Base-by-base conservation (phyloP, 257 asterid species). In the Nicotiana tabacum region DNA sequence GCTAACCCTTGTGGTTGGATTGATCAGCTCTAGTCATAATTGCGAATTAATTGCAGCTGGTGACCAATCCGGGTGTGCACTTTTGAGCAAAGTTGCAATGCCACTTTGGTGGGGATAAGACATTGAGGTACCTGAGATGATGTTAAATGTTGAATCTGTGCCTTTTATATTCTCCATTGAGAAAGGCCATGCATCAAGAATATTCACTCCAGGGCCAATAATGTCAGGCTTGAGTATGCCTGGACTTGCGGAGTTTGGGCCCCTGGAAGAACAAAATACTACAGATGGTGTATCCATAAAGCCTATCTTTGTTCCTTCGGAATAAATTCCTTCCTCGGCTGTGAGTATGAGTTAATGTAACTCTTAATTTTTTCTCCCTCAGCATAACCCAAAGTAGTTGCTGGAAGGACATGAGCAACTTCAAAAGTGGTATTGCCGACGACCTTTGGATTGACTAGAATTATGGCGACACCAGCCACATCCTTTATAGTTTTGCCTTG, bases 401-500 rank as follows among this genome's bases (percentile, higher is more conserved):
- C 9, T 1, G 78, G 60, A 0, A 70, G 58, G 35, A 70, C 35
- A n/a, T 70, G 9, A 4, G 55, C 16, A 51, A 10, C 17, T 10
- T 10, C 57, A 11, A 51, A 11, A 2, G 1, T 51, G 57, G 16
- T 11, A 51, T 51, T 0, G 15, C 57, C 17, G 0, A 2, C 0
- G 4, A 13, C 16, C 21, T 56, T 2, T 15, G 2, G 1, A 56
- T 56, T 17, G 62, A 70, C 15, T 10, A 70, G 4, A 5, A 70
- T 89, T 91, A 90, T 84, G 24, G 87, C 89, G 3, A 81, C 84
- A 24, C 89, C 93, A 70, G 11, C 90, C 86, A 83, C 90, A 17
- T 76, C 82, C 60, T 78, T 89, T 4, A 89, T 89, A 0, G 85
- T 81, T 65, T 46, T 11, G 4, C 93, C 92, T 53, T 88, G 85